Evolutionary conservation across 208 protist species (phyloP).

Genomic region (Naegleria lovaniensis): DNA sequence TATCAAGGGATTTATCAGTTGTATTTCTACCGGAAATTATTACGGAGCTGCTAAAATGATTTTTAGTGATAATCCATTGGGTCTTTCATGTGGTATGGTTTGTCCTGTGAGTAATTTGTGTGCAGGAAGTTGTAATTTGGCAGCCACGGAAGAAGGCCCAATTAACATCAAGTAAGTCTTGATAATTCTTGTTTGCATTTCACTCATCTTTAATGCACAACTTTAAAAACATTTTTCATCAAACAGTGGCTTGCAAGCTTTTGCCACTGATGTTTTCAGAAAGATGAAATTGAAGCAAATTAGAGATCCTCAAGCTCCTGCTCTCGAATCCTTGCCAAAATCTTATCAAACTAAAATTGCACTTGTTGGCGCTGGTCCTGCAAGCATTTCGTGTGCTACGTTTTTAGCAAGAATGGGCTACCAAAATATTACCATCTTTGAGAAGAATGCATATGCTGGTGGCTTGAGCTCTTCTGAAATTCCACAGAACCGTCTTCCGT

Average conservation of each 20-base stretch:
- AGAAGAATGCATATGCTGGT: constrained; percentile 60
- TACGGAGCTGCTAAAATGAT: constrained; percentile 72
- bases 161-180: constrained; percentile 43
- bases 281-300: constrained; percentile 66
- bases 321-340: constrained; percentile 51
- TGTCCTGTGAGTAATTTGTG: constrained; percentile 64
- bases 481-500: constrained; percentile 65
- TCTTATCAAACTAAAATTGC: constrained; percentile 46
- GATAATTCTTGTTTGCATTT: background rate
- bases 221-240: too few relatives aligned
- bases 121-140: constrained; percentile 67
- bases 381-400: constrained; percentile 63
- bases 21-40: constrained; percentile 58
- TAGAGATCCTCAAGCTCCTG: constrained; percentile 50
- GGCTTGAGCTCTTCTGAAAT: constrained; percentile 66
- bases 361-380: constrained; percentile 65
- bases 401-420: constrained; percentile 77
- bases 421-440: constrained; percentile 69
- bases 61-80: constrained; percentile 71
- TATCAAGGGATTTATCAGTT: constrained; percentile 59
- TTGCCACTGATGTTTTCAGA: constrained; percentile 61
- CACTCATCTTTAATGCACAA: too few relatives aligned
- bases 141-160: constrained; percentile 56
- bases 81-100: constrained; percentile 68
- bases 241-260: constrained; percentile 61